Percentiles rank a stretch among this genome's conserved stretches.
Evolutionary conservation across 352 stramenopile genomes (phyloP).

Genomic region (Pythium diclinum): DNA sequence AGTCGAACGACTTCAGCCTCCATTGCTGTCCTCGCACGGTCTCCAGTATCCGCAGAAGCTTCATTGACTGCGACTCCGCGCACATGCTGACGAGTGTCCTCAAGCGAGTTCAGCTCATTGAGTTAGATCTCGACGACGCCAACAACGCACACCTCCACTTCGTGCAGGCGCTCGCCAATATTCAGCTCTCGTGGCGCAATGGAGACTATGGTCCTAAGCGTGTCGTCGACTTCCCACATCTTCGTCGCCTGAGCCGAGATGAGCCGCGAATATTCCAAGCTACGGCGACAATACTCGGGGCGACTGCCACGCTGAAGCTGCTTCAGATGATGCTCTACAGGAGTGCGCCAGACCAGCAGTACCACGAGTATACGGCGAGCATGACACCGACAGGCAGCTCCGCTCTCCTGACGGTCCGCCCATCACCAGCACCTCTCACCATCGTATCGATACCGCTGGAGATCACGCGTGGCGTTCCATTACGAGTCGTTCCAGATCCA

Average conservation of each 20-base stretch:
- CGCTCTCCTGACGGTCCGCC: background rate
- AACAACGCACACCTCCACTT: slow-evolving; percentile 30
- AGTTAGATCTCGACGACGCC: slow-evolving; percentile 13
- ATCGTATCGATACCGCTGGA: slow-evolving; percentile 30
- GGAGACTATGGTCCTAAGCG: background rate
- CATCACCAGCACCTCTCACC: slow-evolving; percentile 10
- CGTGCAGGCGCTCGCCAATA: slow-evolving; percentile 32
- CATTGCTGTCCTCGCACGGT: slow-evolving; percentile 17
- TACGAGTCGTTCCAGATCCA: slow-evolving; percentile 33
- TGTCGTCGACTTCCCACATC: slow-evolving; percentile 23
- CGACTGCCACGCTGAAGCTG: slow-evolving; percentile 29
- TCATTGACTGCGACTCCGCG: background rate
- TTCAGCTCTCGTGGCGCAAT: slow-evolving; percentile 22
- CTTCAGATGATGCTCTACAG: slow-evolving; percentile 15
- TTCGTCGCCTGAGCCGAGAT: slow-evolving; percentile 21
- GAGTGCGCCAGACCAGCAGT: background rate
- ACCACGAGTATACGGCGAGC: slow-evolving; percentile 4
- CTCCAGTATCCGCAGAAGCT: slow-evolving; percentile 22
- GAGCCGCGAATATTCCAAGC: slow-evolving; percentile 16
- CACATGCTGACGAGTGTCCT: slow-evolving; percentile 21
- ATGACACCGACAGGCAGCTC: background rate
- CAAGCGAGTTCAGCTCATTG: slow-evolving; percentile 9
- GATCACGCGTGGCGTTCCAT: slow-evolving; percentile 24
- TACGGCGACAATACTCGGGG: slow-evolving; percentile 30
- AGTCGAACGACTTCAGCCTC: slow-evolving; percentile 24